A percentile compares a stretch with the other conserved stretches of the same genome.
Evolutionary conservation across 495 filamentous ascomycete genomes (phyloP).

Genomic region (Neurospora africana): DNA sequence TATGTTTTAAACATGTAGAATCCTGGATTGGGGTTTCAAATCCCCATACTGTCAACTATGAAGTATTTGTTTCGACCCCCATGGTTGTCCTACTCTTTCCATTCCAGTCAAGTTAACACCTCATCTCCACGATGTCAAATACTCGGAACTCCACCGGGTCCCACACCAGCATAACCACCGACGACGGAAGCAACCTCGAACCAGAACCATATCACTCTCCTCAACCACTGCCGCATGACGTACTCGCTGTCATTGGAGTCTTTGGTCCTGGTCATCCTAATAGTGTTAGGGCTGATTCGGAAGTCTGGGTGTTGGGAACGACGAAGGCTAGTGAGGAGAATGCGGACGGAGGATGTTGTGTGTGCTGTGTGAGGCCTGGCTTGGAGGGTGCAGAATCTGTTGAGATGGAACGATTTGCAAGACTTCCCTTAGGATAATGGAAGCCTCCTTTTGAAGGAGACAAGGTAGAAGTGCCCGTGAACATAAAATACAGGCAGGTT

Average conservation of each 20-base stretch:
- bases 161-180: not conserved
- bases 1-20: too few species aligned
- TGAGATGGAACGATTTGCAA: too few species aligned
- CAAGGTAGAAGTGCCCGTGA: too few species aligned
- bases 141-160: not conserved
- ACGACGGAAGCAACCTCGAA: not conserved
- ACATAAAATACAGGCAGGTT: too few species aligned
- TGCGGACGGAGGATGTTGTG: not conserved
- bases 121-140: not conserved
- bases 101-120: too few species aligned
- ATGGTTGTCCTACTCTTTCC: too few species aligned
- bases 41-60: too few species aligned
- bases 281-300: not conserved
- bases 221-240: not conserved
- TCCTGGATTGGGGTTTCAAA: too few species aligned
- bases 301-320: not conserved
- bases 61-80: too few species aligned
- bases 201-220: fast-evolving
- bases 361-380: not conserved
- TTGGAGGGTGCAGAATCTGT: not conserved
- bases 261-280: not conserved
- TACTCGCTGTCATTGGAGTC: not conserved
- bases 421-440: too few species aligned
- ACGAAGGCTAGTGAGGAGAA: not conserved
- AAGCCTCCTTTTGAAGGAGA: too few species aligned